Base-by-base conservation (phyloP, 495 filamentous ascomycete species). In the Trichocladium uniseriatum region DNA sequence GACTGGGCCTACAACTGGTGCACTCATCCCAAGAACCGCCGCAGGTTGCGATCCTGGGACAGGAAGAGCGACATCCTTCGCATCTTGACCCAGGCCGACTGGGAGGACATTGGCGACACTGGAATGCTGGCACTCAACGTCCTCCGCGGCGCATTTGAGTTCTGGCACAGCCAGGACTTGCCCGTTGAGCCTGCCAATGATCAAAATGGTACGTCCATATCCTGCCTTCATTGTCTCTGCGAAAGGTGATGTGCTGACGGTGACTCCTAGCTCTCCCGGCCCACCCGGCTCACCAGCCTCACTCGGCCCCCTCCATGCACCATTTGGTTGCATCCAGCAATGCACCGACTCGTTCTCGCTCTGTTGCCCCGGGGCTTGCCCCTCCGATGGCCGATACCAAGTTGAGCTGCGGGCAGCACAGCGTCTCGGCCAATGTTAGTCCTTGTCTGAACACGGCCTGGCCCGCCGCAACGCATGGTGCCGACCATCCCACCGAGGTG, bases 31-130 rank as follows among this genome's bases (percentile, higher is more conserved):
- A 8, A 42, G 2, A 54, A 54, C 38, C 57, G 46, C 6, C n/a
- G 38, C 11, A 59, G 53, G 45, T 54, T 69, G 14, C 16, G 14
- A 2, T 3, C n/a, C 0, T 67, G 59, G 61, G 43, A 66, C n/a
- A 29, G 22, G 19, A 35, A 15, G 11, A 18, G 8, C 3, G 64
- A 66, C 32, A 61, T 69, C 45, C 32, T 61, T 16, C 6, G 14
- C 2, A 36, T 63, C 29, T 44, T 69, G 11, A 38, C 34, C 3
- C 22, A 36, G 0, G 9, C 22, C 20, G 58, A 63, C 20, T 35
- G 42, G 28, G 14, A 20, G 3, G 15, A 50, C 11, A 31, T 58
- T 5, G 24, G 27, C n/a, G 19, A 5, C 8, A 47, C 36, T 44
- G 10, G 9, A 5, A 1, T 6, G 2, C 11, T 16, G n/a, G 46